Percentiles rank a stretch among this genome's conserved stretches.
Evolutionary conservation across 73 alveolate genomes (phyloP).

Genomic region (Paramecium tetraurelia): DNA sequence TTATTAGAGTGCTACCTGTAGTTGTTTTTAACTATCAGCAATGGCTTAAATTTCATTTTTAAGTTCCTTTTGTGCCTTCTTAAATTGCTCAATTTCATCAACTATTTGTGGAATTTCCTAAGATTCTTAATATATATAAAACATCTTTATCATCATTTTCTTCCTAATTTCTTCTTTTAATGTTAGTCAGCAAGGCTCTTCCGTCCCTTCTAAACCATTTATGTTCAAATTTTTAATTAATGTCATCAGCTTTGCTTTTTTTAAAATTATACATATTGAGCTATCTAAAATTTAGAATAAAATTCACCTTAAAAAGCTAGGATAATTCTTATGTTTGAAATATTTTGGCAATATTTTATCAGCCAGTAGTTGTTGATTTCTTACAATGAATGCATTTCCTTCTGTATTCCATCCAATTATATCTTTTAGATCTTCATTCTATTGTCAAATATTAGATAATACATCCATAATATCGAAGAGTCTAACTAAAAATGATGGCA

Average conservation of each 20-base stretch:
- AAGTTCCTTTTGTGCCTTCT: conserved; percentile 11
- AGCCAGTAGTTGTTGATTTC: conserved; percentile 83
- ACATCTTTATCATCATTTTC: conserved; percentile 47
- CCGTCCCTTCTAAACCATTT: conserved; percentile 55
- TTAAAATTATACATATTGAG: conserved; percentile 44
- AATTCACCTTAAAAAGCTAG: conserved; percentile 89
- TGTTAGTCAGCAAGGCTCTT: not conserved
- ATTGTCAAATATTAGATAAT: not conserved
- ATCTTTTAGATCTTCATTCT: conserved; percentile 46
- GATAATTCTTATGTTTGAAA: conserved; percentile 94
- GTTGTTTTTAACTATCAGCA: conserved; percentile 45
- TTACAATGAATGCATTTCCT: conserved; percentile 89
- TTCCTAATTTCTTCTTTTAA: conserved; percentile 40
- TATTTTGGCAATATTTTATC: conserved; percentile 93
- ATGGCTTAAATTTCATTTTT: conserved; percentile 36
- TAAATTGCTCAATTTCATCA: conserved; percentile 39
- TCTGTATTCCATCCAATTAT: conserved; percentile 91
- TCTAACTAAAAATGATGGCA: conserved; percentile 8
- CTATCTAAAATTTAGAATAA: not conserved
- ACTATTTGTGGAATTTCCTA: conserved; percentile 48
- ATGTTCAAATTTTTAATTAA: conserved; percentile 10
- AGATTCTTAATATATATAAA: not conserved
- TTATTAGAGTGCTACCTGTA: not conserved
- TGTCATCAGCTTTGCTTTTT: conserved; percentile 23
- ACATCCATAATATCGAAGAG: conserved; percentile 49